A percentile compares a stretch with the other conserved stretches of the same genome.
phyloP scores from a whole-genome alignment of 495 filamentous ascomycete species.

The Articulospora tetracladia region DNA sequence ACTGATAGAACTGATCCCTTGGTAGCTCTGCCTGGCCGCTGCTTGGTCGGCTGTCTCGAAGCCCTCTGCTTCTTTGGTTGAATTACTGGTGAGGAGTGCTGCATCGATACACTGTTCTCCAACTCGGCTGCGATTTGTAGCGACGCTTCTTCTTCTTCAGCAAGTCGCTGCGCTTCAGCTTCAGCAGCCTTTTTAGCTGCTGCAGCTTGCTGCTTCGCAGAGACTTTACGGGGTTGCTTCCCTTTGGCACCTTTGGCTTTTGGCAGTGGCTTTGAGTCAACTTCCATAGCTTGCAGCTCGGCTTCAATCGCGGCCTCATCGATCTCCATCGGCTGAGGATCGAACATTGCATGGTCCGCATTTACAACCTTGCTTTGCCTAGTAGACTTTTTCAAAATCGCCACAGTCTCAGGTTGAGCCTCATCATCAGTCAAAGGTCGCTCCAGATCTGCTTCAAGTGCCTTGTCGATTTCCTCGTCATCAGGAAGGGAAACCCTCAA shows the following conservation, averaged over 20 bases:
- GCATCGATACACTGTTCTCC: conserved; percentile 36
- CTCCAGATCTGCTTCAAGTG: conserved; percentile 64
- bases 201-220: conserved; percentile 20
- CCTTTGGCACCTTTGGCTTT: conserved; percentile 34
- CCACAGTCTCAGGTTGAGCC: conserved; percentile 10
- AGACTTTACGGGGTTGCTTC: conserved; percentile 22
- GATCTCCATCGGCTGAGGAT: conserved; percentile 32
- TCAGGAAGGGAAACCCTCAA: conserved; percentile 41
- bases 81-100: conserved; percentile 32
- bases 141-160: conserved; percentile 29
- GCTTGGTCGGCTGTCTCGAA: conserved; percentile 7
- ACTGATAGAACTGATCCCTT: conserved; percentile 15
- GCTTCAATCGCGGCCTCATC: conserved; percentile 43
- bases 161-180: conserved; percentile 26
- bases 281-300: conserved; percentile 39
- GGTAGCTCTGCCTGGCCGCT: conserved; percentile 7
- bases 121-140: conserved; percentile 32
- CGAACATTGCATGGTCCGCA: conserved; percentile 38
- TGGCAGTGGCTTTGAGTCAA: conserved; percentile 31
- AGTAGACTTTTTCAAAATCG: background rate
- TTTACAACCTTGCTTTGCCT: conserved; percentile 13
- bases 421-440: conserved; percentile 55
- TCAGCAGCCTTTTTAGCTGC: conserved; percentile 23
- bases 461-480: conserved; percentile 68
- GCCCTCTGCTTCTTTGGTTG: conserved; percentile 23